These are phyloP conservation scores for Strigomonas galati DNA, from an alignment of 208 protist genomes.

Conservation along the genomic window DNA sequence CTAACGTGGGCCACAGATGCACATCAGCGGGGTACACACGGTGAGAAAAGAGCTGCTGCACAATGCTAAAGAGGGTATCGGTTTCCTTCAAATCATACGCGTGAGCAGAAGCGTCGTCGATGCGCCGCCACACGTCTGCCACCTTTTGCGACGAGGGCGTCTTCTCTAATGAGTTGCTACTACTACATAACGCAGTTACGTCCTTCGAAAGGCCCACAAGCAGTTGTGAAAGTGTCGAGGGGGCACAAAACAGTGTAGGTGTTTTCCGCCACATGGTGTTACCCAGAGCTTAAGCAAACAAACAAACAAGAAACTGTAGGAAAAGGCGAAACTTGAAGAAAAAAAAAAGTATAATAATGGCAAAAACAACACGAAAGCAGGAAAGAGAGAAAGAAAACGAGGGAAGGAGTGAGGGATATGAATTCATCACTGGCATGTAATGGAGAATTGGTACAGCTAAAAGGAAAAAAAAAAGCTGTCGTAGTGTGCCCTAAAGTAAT, in stretches of 20 bases:
- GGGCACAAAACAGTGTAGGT: too few species aligned
- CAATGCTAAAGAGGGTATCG: conserved; percentile 52
- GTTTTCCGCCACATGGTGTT: neutral
- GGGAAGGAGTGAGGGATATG: too few species aligned
- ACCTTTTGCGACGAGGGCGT: neutral
- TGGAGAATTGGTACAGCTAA: neutral
- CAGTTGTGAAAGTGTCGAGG: too few species aligned
- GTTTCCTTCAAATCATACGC: conserved; percentile 62
- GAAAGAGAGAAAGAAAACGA: too few species aligned
- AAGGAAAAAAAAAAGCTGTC: neutral
- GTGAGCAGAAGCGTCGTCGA: conserved; percentile 28
- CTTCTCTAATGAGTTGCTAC: neutral
- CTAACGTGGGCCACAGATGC: conserved; percentile 40
- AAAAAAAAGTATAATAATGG: too few species aligned
- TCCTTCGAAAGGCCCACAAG: too few species aligned
- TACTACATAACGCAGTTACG: too few species aligned
- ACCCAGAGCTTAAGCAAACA: neutral
- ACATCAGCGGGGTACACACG: conserved; percentile 22
- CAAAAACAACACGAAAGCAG: too few species aligned
- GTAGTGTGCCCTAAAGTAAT: neutral
- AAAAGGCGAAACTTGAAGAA: neutral
- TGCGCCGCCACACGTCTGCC: conserved; percentile 35
- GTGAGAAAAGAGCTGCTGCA: conserved; percentile 32
- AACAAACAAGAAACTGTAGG: neutral
- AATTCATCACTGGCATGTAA: too few species aligned